Conservation (phyloP, 331 rosid genomes). For the Malus hybrid region DNA sequence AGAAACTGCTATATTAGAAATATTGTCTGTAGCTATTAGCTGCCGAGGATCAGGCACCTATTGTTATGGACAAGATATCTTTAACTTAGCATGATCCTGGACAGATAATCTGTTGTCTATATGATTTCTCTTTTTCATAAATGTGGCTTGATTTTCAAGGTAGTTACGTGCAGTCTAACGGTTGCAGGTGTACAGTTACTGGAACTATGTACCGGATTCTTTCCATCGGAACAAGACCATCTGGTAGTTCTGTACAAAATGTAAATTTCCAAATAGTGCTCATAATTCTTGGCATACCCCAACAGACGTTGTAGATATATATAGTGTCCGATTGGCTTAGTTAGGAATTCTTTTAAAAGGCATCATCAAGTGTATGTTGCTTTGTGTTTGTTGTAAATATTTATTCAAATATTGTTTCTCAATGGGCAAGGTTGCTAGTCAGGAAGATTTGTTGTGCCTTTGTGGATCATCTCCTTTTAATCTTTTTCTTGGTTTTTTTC, state of each 20-base stretch:
- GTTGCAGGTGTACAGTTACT: slow-evolving; percentile 25
- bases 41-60: too few species aligned
- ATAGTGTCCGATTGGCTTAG: slow-evolving; percentile 1
- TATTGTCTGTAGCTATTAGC: background rate
- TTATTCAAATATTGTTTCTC: background rate
- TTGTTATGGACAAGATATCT: background rate
- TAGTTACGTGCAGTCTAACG: background rate
- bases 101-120: background rate
- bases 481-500: too few species aligned
- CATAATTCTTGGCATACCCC: background rate
- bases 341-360: slow-evolving; percentile 6
- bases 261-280: background rate
- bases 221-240: background rate
- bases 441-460: background rate
- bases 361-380: background rate
- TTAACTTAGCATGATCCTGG: too few species aligned
- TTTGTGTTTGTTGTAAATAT: slow-evolving; percentile 10
- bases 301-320: background rate
- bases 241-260: slow-evolving; percentile 16
- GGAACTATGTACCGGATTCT: slow-evolving; percentile 7
- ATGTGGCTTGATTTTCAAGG: background rate
- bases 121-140: background rate
- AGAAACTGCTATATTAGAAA: background rate
- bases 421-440: background rate
- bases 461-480: too few species aligned